These are phyloP conservation scores for Paradendryphiella salina DNA, from an alignment of 2,329 filamentous ascomycete species.

Conservation along the genomic window DNA sequence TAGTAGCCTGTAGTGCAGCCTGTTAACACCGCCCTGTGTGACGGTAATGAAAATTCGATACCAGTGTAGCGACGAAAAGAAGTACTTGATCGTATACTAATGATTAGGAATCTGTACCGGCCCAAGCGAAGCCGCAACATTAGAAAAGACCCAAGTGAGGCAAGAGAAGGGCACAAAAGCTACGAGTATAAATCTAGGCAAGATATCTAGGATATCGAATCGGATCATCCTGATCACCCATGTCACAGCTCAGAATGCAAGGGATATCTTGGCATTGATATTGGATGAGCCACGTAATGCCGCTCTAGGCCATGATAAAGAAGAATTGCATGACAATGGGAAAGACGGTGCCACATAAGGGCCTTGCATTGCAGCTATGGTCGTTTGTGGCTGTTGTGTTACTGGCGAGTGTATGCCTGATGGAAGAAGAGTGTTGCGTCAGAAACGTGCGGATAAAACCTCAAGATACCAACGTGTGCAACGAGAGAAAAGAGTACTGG, in stretches of 20 bases:
- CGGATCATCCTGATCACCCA: conserved; percentile 14
- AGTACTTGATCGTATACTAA: too few species aligned
- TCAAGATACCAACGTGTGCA: too few species aligned
- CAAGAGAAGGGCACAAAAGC: too few species aligned
- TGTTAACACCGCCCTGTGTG: conserved; percentile 9
- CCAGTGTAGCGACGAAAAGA: conserved; percentile 15
- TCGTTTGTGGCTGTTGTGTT: neutral
- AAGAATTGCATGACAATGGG: too few species aligned
- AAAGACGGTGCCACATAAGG: conserved; percentile 5
- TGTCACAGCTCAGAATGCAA: conserved; percentile 17
- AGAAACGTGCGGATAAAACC: neutral
- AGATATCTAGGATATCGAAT: conserved; percentile 17
- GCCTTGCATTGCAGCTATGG: neutral
- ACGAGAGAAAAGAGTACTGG: too few species aligned
- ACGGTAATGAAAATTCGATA: conserved; percentile 15
- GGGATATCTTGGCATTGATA: conserved; percentile 18
- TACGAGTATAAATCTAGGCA: neutral
- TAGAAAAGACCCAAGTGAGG: too few species aligned
- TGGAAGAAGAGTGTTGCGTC: neutral
- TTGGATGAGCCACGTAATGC: conserved; percentile 12
- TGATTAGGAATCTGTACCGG: too few species aligned
- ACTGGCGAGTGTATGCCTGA: neutral
- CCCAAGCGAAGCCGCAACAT: too few species aligned
- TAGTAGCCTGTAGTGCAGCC: conserved; percentile 13
- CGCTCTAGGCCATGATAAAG: too few species aligned